These are phyloP conservation scores for Macrolepiota fuliginosa DNA, from an alignment of 768 basidiomycete species.

Conservation along the genomic window DNA sequence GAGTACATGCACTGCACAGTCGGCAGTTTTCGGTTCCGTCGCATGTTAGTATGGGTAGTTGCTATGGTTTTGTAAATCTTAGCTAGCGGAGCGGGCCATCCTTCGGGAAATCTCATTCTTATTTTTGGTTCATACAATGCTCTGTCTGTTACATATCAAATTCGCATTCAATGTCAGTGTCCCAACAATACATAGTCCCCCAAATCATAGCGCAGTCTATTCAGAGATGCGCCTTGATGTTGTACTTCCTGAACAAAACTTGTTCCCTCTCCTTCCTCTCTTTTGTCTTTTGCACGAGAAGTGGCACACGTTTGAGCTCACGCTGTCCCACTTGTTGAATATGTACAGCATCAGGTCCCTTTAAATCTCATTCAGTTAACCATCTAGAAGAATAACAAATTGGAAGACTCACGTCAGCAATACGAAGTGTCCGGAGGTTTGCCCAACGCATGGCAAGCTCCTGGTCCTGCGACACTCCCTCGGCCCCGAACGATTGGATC, in stretches of 20 bases:
- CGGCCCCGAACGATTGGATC: conserved; percentile 95
- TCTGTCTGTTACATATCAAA: not conserved
- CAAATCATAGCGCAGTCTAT: not conserved
- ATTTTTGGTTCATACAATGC: not conserved
- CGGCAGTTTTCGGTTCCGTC: not conserved
- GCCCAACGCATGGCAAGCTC: conserved; percentile 79
- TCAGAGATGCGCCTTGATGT: conserved; percentile 58
- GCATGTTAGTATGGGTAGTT: not conserved
- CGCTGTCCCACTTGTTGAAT: conserved; percentile 92
- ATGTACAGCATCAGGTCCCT: conserved; percentile 90
- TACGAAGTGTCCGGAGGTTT: conserved; percentile 79
- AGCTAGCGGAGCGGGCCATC: not conserved
- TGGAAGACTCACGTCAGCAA: conserved; percentile 67
- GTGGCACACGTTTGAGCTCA: conserved; percentile 78
- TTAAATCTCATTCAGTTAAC: conserved; percentile 11
- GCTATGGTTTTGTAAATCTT: not conserved
- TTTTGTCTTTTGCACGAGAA: conserved; percentile 49
- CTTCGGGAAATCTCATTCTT: not conserved
- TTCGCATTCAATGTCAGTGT: not conserved
- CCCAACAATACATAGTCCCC: not conserved
- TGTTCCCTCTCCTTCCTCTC: conserved; percentile 61
- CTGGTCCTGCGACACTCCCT: conserved; percentile 90
- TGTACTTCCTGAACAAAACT: conserved; percentile 56
- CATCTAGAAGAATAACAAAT: conserved; percentile 4
- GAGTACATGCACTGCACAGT: not conserved